A percentile compares a stretch with the other conserved stretches of the same genome.
phyloP scores from a whole-genome alignment of 768 basidiomycete species.

The Phylloporus arenicola region DNA sequence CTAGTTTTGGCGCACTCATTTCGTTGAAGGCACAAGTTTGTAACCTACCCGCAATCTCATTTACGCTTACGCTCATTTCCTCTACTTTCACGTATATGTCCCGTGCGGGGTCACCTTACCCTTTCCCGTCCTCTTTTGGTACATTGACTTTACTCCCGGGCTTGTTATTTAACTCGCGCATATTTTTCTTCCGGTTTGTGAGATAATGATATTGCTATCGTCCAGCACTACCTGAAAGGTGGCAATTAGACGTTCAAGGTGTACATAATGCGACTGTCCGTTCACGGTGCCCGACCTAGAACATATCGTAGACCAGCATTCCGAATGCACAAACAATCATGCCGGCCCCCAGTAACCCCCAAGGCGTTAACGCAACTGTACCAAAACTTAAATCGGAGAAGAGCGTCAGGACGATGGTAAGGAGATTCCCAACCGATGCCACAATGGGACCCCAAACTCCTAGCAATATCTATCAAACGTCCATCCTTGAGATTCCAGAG shows the following conservation, averaged over 20 bases:
- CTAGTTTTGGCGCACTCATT: conserved; percentile 21
- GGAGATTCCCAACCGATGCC: conserved; percentile 83
- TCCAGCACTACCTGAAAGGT: conserved; percentile 3
- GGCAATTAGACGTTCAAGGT: background rate
- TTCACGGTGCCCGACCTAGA: conserved; percentile 21
- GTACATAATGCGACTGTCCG: background rate
- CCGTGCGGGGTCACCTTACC: conserved; percentile 5
- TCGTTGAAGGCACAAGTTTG: conserved; percentile 29
- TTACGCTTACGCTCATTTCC: conserved; percentile 29
- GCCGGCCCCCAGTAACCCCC: conserved; percentile 72
- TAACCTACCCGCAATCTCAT: conserved; percentile 30
- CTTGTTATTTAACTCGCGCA: conserved; percentile 32
- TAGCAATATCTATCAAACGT: conserved; percentile 55
- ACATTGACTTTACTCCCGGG: conserved; percentile 18
- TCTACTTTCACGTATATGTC: conserved; percentile 17
- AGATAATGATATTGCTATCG: conserved; percentile 38
- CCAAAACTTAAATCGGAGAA: conserved; percentile 74
- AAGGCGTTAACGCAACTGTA: conserved; percentile 55
- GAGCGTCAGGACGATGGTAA: conserved; percentile 89
- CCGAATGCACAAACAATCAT: conserved; percentile 82
- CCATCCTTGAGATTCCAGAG: conserved; percentile 2
- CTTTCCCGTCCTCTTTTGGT: conserved; percentile 11
- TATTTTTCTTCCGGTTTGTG: conserved; percentile 35
- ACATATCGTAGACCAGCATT: conserved; percentile 70
- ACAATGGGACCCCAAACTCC: conserved; percentile 86